Conservation (phyloP, 176 grass and related monocot species). For the Avena insularis region DNA sequence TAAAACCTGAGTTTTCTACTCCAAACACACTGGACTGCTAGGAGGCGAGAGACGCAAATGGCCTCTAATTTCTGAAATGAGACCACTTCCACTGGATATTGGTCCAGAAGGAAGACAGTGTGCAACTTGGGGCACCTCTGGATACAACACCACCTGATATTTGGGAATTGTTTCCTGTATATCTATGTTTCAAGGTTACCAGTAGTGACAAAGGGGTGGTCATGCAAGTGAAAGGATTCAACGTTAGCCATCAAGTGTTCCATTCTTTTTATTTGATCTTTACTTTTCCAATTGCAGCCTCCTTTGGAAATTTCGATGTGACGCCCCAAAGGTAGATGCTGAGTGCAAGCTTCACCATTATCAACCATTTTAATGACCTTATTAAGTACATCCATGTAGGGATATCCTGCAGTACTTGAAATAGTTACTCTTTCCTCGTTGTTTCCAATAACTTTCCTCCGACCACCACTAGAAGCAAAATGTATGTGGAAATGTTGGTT, state of each 20-base stretch:
- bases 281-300: not conserved
- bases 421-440: not conserved
- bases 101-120: not conserved
- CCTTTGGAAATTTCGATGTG: not conserved
- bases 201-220: too few relatives aligned
- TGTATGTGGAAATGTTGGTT: not conserved
- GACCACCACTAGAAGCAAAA: not conserved
- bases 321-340: not conserved
- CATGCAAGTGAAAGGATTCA: not conserved
- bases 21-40: not conserved
- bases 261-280: not conserved
- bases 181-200: too few relatives aligned
- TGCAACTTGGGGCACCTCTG: not conserved
- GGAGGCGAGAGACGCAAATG: not conserved
- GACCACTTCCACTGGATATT: too few relatives aligned
- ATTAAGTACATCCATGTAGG: not conserved
- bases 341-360: not conserved
- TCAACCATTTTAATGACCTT: not conserved
- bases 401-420: not conserved
- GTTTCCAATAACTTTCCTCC: too few relatives aligned
- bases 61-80: not conserved
- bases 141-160: too few relatives aligned
- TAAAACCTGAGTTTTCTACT: not conserved
- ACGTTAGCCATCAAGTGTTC: not conserved
- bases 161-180: too few relatives aligned